Percentiles rank a stretch among this genome's conserved stretches.
Evolutionary conservation across 805 yeast species (phyloP).

Genomic region (Scheffersomyces amazonensis): DNA sequence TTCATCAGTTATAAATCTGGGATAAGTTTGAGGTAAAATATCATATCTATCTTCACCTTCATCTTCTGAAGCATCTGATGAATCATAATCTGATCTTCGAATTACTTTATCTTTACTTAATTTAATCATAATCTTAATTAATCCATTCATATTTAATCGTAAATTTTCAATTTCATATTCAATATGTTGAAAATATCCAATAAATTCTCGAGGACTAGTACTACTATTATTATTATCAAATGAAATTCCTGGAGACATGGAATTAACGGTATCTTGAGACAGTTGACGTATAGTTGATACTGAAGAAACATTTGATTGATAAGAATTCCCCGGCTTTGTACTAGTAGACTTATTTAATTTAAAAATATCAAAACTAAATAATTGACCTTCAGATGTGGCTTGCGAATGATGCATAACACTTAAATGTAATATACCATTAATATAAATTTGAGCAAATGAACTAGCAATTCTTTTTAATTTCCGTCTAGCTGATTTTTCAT

Average conservation of each 20-base stretch:
- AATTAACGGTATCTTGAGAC: slow-evolving; percentile 6
- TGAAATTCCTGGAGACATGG: slow-evolving; percentile 1
- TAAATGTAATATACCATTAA: slow-evolving; percentile 63
- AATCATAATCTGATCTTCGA: slow-evolving; percentile 32
- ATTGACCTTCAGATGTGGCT: slow-evolving; percentile 19
- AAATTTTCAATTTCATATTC: slow-evolving; percentile 37
- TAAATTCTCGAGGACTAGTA: slow-evolving; percentile 6
- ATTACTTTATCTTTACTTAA: slow-evolving; percentile 33
- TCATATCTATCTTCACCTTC: slow-evolving; percentile 33
- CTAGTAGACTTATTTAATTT: slow-evolving; percentile 20
- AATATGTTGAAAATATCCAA: slow-evolving; percentile 34
- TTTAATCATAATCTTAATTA: slow-evolving; percentile 27
- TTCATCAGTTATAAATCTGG: slow-evolving; percentile 62
- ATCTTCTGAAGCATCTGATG: slow-evolving; percentile 34
- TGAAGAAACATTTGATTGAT: slow-evolving; percentile 12
- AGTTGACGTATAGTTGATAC: slow-evolving; percentile 13
- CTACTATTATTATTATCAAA: background rate
- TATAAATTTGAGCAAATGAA: slow-evolving; percentile 59
- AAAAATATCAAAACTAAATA: slow-evolving; percentile 29
- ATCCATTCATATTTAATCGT: slow-evolving; percentile 25
- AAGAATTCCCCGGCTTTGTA: slow-evolving; percentile 1
- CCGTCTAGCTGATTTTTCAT: slow-evolving; percentile 45
- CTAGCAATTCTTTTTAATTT: slow-evolving; percentile 51
- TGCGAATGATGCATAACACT: slow-evolving; percentile 34
- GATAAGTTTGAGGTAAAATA: slow-evolving; percentile 61